Evolutionary conservation across 202 grass and related monocot genomes (phyloP).

Genomic region (Zizania palustris): DNA sequence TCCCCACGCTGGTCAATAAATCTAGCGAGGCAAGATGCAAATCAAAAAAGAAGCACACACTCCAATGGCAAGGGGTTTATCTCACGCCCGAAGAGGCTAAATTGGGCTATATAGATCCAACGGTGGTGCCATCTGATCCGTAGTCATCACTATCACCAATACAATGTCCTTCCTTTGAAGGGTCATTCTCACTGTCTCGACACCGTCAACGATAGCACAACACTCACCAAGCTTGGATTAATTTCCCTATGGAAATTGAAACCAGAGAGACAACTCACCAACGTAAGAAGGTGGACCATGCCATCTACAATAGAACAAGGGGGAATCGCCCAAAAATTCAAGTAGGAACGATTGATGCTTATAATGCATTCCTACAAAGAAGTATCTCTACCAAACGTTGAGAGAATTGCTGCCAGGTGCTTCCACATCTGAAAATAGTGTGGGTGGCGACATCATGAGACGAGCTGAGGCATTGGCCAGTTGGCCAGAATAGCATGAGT

Average conservation of each 20-base stretch:
- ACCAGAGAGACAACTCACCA: too few species aligned
- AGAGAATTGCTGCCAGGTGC: background rate
- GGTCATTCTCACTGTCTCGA: background rate
- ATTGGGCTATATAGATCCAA: background rate
- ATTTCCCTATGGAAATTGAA: too few species aligned
- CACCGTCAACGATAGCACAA: background rate
- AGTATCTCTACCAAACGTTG: background rate
- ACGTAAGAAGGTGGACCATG: too few species aligned
- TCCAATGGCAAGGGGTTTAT: background rate
- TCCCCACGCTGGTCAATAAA: too few species aligned
- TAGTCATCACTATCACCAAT: background rate
- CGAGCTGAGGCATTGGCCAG: too few species aligned
- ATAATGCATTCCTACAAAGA: background rate
- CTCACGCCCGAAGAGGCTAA: background rate
- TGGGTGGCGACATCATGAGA: too few species aligned
- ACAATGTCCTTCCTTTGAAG: background rate
- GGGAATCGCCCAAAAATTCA: background rate
- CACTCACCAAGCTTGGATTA: too few species aligned
- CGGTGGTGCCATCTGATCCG: background rate
- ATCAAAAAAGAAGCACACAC: background rate
- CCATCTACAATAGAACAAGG: too few species aligned
- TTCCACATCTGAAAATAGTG: background rate
- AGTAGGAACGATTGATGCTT: background rate
- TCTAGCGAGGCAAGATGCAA: too few species aligned
- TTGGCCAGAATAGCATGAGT: too few species aligned